A percentile compares a stretch with the other conserved stretches of the same genome.
phyloP scores from a whole-genome alignment of 495 filamentous ascomycete genomes.

The Penicillium fimorum region DNA sequence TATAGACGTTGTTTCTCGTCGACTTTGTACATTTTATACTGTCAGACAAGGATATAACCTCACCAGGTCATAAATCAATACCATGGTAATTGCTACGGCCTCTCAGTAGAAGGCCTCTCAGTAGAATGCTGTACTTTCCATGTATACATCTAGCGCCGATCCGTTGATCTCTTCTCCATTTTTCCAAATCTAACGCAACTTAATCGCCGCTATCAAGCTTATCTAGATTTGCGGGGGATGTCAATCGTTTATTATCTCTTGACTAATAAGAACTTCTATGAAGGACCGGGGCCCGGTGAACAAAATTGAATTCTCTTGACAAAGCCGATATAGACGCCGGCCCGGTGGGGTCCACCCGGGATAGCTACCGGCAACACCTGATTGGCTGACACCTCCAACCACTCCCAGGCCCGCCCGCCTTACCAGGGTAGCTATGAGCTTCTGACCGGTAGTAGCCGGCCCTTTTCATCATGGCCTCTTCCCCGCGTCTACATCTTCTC shows the following conservation, averaged over 20 bases:
- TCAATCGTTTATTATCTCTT: not conserved
- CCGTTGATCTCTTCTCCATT: not conserved
- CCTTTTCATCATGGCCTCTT: slow-evolving; percentile 18
- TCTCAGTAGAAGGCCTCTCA: too few relatives aligned
- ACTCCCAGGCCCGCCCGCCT: not conserved
- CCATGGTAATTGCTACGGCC: too few relatives aligned
- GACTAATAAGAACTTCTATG: not conserved
- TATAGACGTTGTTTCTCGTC: not conserved
- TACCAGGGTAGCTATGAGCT: not conserved
- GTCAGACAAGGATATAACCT: too few relatives aligned
- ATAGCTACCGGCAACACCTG: slow-evolving; percentile 20
- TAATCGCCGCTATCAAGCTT: not conserved
- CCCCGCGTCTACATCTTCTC: slow-evolving; percentile 24
- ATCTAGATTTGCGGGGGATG: not conserved
- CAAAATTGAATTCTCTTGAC: not conserved
- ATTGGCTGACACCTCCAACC: slow-evolving; percentile 11
- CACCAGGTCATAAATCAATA: too few relatives aligned
- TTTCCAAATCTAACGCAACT: not conserved
- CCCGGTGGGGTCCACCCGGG: slow-evolving; percentile 27
- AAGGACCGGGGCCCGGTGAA: not conserved
- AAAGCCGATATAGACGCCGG: slow-evolving; percentile 10
- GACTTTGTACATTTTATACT: not conserved
- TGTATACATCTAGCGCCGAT: not conserved
- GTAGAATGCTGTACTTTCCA: not conserved
- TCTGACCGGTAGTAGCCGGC: slow-evolving; percentile 28